These are phyloP conservation scores for Rhodamnia rubescens DNA, from an alignment of 345 rosid genomes.

Conservation along the genomic window DNA sequence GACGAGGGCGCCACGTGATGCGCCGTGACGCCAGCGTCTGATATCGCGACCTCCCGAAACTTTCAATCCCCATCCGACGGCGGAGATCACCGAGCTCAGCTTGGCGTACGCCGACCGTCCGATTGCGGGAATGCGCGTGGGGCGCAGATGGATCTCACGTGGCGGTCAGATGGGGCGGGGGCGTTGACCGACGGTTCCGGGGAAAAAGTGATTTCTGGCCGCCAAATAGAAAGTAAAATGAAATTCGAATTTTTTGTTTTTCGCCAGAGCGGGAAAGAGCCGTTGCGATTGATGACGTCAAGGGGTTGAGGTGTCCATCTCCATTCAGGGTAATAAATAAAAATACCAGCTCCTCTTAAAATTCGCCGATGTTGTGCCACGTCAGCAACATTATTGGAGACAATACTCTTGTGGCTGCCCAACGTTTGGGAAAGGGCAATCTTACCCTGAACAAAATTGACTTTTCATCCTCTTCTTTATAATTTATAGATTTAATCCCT, in stretches of 20 bases:
- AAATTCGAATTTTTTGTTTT: too few species aligned
- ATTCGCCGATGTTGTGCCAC: background rate
- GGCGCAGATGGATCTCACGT: background rate
- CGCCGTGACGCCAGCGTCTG: background rate
- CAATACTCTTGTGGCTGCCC: background rate
- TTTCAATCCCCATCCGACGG: background rate
- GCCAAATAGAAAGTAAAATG: too few species aligned
- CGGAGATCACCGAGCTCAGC: background rate
- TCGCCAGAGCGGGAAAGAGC: too few species aligned
- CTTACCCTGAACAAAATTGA: background rate
- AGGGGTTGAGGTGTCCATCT: too few species aligned
- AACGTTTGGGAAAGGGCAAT: background rate
- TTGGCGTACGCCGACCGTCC: background rate
- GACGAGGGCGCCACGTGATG: background rate
- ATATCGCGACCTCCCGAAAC: background rate
- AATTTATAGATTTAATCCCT: background rate
- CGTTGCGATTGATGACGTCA: too few species aligned
- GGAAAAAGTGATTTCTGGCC: too few species aligned
- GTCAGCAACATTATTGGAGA: background rate
- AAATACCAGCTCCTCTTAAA: too few species aligned
- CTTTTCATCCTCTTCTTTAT: background rate
- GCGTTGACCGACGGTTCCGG: background rate
- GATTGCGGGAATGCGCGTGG: background rate
- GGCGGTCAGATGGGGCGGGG: background rate
- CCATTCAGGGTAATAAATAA: too few species aligned